Percentiles rank a stretch among this genome's conserved stretches.
phyloP scores from a whole-genome alignment of 306 rosid species.

The Albizia julibrissin region DNA sequence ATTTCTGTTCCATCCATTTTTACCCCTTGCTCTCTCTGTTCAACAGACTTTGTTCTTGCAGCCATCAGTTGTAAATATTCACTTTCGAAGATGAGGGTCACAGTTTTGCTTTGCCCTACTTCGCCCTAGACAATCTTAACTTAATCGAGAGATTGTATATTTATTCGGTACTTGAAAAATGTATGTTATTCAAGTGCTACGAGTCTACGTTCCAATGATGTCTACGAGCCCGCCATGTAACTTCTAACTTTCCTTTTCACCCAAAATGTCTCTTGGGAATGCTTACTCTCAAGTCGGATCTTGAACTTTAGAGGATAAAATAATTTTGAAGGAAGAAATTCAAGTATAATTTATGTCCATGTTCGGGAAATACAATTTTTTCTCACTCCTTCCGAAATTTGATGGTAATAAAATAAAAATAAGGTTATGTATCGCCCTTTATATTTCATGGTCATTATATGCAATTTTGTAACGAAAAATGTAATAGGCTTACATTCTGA shows the following conservation, averaged over 20 bases:
- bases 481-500: not conserved
- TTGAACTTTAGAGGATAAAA: not conserved
- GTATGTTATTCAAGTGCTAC: not conserved
- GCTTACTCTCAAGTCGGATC: not conserved
- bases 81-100: constrained; percentile 68
- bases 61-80: constrained; percentile 87
- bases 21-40: constrained; percentile 86
- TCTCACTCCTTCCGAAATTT: not conserved
- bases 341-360: not conserved
- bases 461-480: too few species aligned
- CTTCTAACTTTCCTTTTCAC: not conserved
- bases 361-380: too few species aligned
- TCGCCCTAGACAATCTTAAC: constrained; percentile 7
- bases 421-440: not conserved
- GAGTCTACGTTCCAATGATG: constrained; percentile 5
- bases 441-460: not conserved
- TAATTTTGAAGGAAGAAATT: not conserved
- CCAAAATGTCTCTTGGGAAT: not conserved
- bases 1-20: constrained; percentile 88
- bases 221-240: not conserved
- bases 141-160: constrained; percentile 34
- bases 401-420: not conserved
- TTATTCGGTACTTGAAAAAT: constrained; percentile 19
- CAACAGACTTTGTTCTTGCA: constrained; percentile 76
- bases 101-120: constrained; percentile 24